Percentiles rank a stretch among this genome's conserved stretches.
Evolutionary conservation across 1,139 yeast species (phyloP).

Genomic region (Hansenula lynferdii): DNA sequence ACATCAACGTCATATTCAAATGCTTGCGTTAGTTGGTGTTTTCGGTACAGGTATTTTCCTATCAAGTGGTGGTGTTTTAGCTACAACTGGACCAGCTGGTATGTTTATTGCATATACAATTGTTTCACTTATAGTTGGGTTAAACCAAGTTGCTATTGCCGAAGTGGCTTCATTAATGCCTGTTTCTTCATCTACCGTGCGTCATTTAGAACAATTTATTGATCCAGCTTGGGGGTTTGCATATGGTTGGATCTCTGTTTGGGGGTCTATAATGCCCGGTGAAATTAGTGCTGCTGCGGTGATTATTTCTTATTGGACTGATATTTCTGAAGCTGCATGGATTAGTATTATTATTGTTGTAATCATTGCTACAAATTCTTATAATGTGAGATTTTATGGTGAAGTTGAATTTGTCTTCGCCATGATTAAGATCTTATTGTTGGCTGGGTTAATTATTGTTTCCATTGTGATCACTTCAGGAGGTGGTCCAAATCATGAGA

Average conservation of each 20-base stretch:
- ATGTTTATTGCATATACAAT: constrained; percentile 41
- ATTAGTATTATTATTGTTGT: constrained; percentile 39
- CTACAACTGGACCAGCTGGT: constrained; percentile 47
- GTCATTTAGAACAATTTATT: constrained; percentile 29
- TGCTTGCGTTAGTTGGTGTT: constrained; percentile 28
- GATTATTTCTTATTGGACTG: constrained; percentile 44
- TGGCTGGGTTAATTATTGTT: constrained; percentile 44
- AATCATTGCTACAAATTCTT: constrained; percentile 34
- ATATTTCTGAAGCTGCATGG: constrained; percentile 35
- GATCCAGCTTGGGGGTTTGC: constrained; percentile 69
- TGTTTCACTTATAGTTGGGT: constrained; percentile 38
- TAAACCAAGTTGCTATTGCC: constrained; percentile 20
- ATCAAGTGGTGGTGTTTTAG: constrained; percentile 45
- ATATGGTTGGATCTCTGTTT: constrained; percentile 67
- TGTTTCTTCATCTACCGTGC: constrained; percentile 23
- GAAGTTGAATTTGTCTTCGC: constrained; percentile 41
- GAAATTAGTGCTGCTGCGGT: constrained; percentile 74
- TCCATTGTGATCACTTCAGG: constrained; percentile 47
- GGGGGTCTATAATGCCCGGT: constrained; percentile 48
- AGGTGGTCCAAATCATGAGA: constrained; percentile 50
- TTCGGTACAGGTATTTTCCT: constrained; percentile 51
- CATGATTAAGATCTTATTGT: constrained; percentile 38
- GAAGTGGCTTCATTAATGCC: constrained; percentile 27
- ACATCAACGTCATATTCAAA: constrained; percentile 10
- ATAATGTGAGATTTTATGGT: constrained; percentile 44